Percentiles rank a stretch among this genome's conserved stretches.
phyloP scores from a whole-genome alignment of 2,329 filamentous ascomycete species.

The Apiospora arundinis region DNA sequence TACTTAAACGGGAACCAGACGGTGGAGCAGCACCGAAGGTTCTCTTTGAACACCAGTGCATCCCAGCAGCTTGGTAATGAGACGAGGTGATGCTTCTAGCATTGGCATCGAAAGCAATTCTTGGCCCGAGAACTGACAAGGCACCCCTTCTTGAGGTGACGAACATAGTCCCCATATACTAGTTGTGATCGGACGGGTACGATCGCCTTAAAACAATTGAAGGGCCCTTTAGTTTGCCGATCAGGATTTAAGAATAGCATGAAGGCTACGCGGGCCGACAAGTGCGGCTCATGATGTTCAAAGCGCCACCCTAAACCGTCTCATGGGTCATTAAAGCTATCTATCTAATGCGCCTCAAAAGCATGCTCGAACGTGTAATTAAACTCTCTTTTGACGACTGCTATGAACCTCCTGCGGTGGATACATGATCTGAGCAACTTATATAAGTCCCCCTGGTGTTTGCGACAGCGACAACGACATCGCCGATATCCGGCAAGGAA shows the following conservation, averaged over 20 bases:
- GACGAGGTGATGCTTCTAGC: background rate
- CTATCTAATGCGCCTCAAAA: background rate
- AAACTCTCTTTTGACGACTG: background rate
- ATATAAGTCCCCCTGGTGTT: no score
- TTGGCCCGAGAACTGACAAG: background rate
- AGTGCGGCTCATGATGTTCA: no score
- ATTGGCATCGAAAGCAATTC: background rate
- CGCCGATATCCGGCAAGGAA: no score
- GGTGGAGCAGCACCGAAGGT: background rate
- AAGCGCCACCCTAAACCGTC: background rate
- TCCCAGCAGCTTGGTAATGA: background rate
- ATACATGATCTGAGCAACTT: no score
- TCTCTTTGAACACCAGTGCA: background rate
- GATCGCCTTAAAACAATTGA: no score
- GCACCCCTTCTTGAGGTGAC: background rate
- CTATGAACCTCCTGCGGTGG: no score
- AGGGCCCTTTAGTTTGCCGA: no score
- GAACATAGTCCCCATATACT: background rate
- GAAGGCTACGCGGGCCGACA: no score
- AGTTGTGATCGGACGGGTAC: background rate
- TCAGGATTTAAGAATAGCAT: no score
- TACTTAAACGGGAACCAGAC: background rate
- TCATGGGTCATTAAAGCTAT: background rate
- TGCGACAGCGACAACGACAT: no score
- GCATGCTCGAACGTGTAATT: background rate